Conservation (phyloP, 2,329 filamentous ascomycete genomes). For the Colletotrichum gloeosporioides region DNA sequence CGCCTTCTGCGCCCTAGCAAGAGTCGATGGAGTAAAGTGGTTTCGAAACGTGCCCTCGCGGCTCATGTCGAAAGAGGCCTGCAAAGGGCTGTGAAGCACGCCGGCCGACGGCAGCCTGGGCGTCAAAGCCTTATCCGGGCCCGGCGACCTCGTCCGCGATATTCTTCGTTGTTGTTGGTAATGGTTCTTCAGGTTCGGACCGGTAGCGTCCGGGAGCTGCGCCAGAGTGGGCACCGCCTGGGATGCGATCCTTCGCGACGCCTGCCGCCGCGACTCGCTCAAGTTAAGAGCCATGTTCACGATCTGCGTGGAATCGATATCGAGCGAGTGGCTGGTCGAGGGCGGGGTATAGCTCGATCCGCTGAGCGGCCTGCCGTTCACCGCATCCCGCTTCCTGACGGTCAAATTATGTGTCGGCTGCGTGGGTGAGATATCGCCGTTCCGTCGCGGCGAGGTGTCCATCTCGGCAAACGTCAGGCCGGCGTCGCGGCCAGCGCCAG, state of each 20-base stretch:
- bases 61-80: conserved; percentile 49
- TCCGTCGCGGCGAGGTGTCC: neutral
- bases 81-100: conserved; percentile 50
- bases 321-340: conserved; percentile 43
- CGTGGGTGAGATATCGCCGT: conserved; percentile 3
- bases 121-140: conserved; percentile 47
- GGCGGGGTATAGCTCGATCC: conserved; percentile 21
- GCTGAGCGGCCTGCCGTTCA: conserved; percentile 24
- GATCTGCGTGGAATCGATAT: conserved; percentile 85
- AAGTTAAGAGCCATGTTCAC: conserved; percentile 91
- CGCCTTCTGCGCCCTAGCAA: conserved; percentile 83
- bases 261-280: conserved; percentile 78
- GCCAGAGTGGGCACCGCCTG: conserved; percentile 56
- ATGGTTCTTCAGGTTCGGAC: conserved; percentile 69
- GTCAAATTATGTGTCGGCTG: conserved; percentile 4
- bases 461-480: neutral
- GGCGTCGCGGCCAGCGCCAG: conserved; percentile 12
- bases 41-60: conserved; percentile 59
- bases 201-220: conserved; percentile 58
- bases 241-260: conserved; percentile 60
- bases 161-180: conserved; percentile 73
- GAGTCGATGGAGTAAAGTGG: conserved; percentile 78
- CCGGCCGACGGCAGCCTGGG: conserved; percentile 46
- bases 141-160: conserved; percentile 67
- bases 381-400: conserved; percentile 20